phyloP scores from a whole-genome alignment of 768 basidiomycete species.

The Kwoniella botswanensis region DNA sequence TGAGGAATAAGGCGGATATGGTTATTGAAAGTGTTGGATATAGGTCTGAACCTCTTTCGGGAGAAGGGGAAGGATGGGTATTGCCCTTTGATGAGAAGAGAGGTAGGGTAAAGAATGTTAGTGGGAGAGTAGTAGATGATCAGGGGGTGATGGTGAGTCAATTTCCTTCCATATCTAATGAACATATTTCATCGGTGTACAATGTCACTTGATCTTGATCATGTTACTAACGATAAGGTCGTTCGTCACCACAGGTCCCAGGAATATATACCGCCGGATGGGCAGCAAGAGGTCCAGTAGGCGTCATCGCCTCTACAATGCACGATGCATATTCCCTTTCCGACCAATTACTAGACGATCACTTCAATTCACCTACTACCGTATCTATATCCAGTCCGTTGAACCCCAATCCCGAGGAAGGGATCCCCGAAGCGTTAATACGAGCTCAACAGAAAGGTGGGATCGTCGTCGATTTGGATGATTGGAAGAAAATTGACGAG shows the following conservation, averaged over 20 bases:
- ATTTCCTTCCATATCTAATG: neutral
- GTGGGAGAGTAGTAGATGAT: slow-evolving; percentile 57
- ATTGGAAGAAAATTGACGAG: slow-evolving; percentile 75
- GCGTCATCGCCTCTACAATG: slow-evolving; percentile 92
- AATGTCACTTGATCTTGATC: too few relatives aligned
- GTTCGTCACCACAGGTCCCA: slow-evolving; percentile 46
- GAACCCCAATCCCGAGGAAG: slow-evolving; percentile 58
- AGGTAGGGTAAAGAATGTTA: slow-evolving; percentile 61
- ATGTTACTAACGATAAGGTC: too few relatives aligned
- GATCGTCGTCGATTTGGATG: slow-evolving; percentile 67
- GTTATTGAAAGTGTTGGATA: slow-evolving; percentile 90
- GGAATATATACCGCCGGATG: slow-evolving; percentile 91
- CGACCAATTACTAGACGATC: slow-evolving; percentile 71
- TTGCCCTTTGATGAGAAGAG: slow-evolving; percentile 58
- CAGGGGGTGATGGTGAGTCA: slow-evolving; percentile 54
- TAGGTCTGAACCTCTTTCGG: slow-evolving; percentile 66
- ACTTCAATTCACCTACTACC: slow-evolving; percentile 44
- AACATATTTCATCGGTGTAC: too few relatives aligned
- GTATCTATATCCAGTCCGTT: slow-evolving; percentile 11
- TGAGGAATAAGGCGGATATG: slow-evolving; percentile 69
- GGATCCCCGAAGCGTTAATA: slow-evolving; percentile 61
- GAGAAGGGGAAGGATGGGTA: slow-evolving; percentile 30
- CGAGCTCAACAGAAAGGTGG: slow-evolving; percentile 55
- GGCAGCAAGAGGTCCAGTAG: slow-evolving; percentile 87
- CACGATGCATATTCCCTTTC: slow-evolving; percentile 83